These are phyloP conservation scores for Irpex lacteus DNA, from an alignment of 1,284 basidiomycete species.

Conservation along the genomic window DNA sequence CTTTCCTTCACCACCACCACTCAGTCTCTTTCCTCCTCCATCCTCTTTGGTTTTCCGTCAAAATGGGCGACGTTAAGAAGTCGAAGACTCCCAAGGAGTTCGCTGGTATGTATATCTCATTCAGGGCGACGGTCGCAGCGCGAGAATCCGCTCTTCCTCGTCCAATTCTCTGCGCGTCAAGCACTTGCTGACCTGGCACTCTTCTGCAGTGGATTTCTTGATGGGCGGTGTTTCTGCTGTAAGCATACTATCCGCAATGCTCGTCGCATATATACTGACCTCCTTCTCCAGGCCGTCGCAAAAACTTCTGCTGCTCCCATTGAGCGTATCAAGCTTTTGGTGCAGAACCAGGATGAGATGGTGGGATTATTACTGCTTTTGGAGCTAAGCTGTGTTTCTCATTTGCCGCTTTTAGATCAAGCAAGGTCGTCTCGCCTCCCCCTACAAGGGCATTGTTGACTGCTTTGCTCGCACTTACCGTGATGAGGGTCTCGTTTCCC, in stretches of 20 bases:
- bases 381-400: constrained; percentile 15
- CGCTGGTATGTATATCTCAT: constrained; percentile 48
- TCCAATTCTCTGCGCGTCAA: constrained; percentile 7
- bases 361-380: constrained; percentile 33
- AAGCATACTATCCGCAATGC: constrained; percentile 31
- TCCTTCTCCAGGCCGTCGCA: constrained; percentile 74
- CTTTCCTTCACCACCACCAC: constrained; percentile 44
- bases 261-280: constrained; percentile 4
- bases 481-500: constrained; percentile 88
- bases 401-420: constrained; percentile 69
- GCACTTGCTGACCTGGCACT: constrained; percentile 36
- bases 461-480: constrained; percentile 86
- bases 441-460: constrained; percentile 93
- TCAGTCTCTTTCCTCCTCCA: constrained; percentile 35
- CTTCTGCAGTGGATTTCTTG: constrained; percentile 74
- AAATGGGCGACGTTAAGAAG: constrained; percentile 79
- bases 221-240: constrained; percentile 93
- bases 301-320: constrained; percentile 99
- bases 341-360: constrained; percentile 98
- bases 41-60: constrained; percentile 34
- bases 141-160: neutral
- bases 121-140: constrained; percentile 8
- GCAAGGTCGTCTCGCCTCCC: constrained; percentile 88
- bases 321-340: constrained; percentile 97
- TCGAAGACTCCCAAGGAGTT: constrained; percentile 81